Conservation (phyloP, 306 rosid species). For the Hylodesmum podocarpum region DNA sequence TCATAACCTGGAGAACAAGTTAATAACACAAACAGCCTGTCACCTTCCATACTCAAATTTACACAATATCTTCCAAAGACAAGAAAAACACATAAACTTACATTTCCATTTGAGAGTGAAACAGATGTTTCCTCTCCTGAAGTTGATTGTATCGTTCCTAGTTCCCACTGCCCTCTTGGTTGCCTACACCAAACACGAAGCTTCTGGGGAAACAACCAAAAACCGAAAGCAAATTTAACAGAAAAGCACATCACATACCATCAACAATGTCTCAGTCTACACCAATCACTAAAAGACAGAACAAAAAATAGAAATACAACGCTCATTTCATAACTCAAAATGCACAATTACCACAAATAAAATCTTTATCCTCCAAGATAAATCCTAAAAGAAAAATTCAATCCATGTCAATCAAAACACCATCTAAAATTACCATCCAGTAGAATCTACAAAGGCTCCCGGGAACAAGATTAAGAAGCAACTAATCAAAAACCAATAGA, state of each 20-base stretch:
- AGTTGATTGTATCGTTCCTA: conserved; percentile 63
- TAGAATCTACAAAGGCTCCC: conserved; percentile 42
- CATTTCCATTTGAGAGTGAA: conserved; percentile 70
- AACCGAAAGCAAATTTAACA: conserved; percentile 25
- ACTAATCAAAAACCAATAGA: not conserved
- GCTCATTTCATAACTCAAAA: conserved; percentile 18
- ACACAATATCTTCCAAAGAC: conserved; percentile 9
- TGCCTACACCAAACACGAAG: conserved; percentile 88
- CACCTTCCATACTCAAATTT: conserved; percentile 26
- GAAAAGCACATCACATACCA: conserved; percentile 14
- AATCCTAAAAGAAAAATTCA: not conserved
- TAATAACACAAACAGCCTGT: conserved; percentile 33
- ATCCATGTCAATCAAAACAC: not conserved
- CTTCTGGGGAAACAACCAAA: conserved; percentile 57
- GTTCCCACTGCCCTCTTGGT: conserved; percentile 67
- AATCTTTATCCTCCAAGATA: not conserved
- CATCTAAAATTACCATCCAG: not conserved
- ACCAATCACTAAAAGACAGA: not conserved
- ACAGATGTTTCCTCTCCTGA: conserved; percentile 59
- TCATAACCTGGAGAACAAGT: conserved; percentile 60
- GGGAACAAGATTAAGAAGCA: not conserved
- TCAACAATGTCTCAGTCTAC: conserved; percentile 14
- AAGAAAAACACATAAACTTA: conserved; percentile 42
- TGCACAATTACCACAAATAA: not conserved
- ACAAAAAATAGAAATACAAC: conserved; percentile 12